Base-by-base conservation (phyloP, 495 filamentous ascomycete species). In the Hapsidospora chrysogenum region DNA sequence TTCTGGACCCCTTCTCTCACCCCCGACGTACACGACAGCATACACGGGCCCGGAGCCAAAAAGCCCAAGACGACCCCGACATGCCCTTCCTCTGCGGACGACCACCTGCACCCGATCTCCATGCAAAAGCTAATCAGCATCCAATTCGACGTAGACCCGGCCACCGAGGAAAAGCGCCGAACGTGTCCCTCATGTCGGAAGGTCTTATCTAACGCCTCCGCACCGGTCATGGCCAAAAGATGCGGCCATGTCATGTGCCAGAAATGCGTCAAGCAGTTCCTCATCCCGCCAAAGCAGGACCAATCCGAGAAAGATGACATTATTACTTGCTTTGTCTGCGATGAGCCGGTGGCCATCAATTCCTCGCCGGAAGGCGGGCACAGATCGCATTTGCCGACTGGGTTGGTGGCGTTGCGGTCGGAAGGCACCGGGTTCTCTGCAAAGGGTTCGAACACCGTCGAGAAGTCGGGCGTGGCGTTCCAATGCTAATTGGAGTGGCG, bases 371-470 rank as follows among this genome's bases (percentile, higher is more conserved):
- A 55, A 30, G 70, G 72, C 39, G 51, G 53, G 9, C 60, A 68
- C 15, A 77, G 74, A 44, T 63, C 66, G 9, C 66, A 50, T 33
- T 61, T 83, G 25, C 72, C 61, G 42, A 75, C 84, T 0, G 87
- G 89, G 2, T 41, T 94, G 19, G 84, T 96, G 8, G 76, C 83
- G 51, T 69, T 97, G 30, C 76, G 71, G 41, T 78, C 77, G 18
- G 87, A 95, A 42, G 89, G 89, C 1, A 97, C 89, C 0, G 89
- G 89, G 1, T 97, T 92, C 60, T 85, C 89, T 2, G 78, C 80
- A 1, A 76, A 80, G 11, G 89, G 89, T 4, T 69, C 71, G 21
- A 93, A 80, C 48, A 70, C 78, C 45, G 85, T 83, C 14, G 79
- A 79, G 55, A 92, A 76, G 56, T 56, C 61, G 17, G 80, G 80